These are phyloP conservation scores for Huntiella savannae DNA, from an alignment of 2,329 filamentous ascomycete genomes.

Conservation along the genomic window DNA sequence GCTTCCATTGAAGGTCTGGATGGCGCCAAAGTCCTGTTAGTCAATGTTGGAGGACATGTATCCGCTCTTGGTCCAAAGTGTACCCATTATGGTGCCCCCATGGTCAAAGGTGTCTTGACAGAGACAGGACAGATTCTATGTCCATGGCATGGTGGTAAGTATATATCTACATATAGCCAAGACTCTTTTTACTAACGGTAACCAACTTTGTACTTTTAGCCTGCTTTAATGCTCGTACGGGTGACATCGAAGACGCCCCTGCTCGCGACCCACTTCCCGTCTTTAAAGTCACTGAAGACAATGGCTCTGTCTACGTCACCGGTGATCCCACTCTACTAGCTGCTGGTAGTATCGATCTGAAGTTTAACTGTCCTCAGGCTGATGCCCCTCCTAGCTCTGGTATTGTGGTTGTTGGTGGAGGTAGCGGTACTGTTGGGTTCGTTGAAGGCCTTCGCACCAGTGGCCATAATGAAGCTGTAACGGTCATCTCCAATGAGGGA, in stretches of 20 bases:
- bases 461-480: conserved; percentile 63
- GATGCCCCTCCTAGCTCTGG: conserved; percentile 16
- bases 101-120: conserved; percentile 70
- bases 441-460: conserved; percentile 67
- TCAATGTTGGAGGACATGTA: conserved; percentile 57
- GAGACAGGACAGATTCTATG: conserved; percentile 71
- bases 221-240: conserved; percentile 77
- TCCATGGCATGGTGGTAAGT: conserved; percentile 82
- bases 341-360: conserved; percentile 47
- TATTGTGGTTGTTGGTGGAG: conserved; percentile 78
- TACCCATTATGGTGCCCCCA: conserved; percentile 78
- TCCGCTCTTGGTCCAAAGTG: conserved; percentile 72
- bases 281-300: conserved; percentile 63
- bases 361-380: conserved; percentile 31
- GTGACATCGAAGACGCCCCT: conserved; percentile 88
- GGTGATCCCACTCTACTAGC: conserved; percentile 67
- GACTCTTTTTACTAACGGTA: background rate
- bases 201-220: conserved; percentile 30
- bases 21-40: conserved; percentile 65
- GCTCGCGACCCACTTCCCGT: conserved; percentile 70
- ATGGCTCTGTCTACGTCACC: conserved; percentile 68
- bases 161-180: conserved; percentile 4
- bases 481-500: conserved; percentile 66
- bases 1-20: conserved; percentile 80
- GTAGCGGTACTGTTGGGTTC: conserved; percentile 64